Evolutionary conservation across 148 eudicot species (phyloP).

Genomic region (Cornus controversa): DNA sequence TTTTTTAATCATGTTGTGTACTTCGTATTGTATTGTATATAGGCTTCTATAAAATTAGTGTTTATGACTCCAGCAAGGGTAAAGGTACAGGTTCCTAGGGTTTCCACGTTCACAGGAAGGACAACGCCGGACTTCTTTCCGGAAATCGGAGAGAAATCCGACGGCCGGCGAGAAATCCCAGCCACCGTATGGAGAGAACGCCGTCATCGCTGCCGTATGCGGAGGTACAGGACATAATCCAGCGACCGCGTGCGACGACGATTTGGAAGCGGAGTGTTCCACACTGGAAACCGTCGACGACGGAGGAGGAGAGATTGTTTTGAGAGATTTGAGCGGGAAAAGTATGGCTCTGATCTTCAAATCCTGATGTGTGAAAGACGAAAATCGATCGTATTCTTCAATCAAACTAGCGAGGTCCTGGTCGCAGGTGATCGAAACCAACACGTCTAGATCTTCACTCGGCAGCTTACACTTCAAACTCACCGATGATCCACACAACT

Average conservation of each 20-base stretch:
- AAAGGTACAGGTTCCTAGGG: not conserved
- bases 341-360: conserved; percentile 42
- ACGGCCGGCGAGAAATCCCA: not conserved
- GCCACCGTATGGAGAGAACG: not conserved
- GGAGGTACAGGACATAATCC: not conserved
- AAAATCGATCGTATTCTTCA: conserved; percentile 37
- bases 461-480: conserved; percentile 44
- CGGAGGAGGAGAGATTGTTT: conserved; percentile 25
- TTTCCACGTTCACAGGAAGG: not conserved
- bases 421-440: conserved; percentile 40
- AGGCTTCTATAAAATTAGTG: not conserved
- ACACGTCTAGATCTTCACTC: conserved; percentile 43
- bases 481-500: conserved; percentile 42
- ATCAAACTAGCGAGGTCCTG: conserved; percentile 39
- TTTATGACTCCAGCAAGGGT: not conserved
- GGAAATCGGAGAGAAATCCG: not conserved
- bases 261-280: not conserved
- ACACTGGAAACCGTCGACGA: conserved; percentile 10
- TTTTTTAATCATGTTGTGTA: no score
- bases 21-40: no score
- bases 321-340: conserved; percentile 22
- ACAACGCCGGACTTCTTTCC: not conserved
- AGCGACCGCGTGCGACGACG: not conserved
- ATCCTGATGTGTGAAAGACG: conserved; percentile 12
- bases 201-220: not conserved